Percentiles rank a stretch among this genome's conserved stretches.
These are phyloP conservation scores for Platismatia glauca DNA, from an alignment of 495 filamentous ascomycete genomes.

Conservation along the genomic window DNA sequence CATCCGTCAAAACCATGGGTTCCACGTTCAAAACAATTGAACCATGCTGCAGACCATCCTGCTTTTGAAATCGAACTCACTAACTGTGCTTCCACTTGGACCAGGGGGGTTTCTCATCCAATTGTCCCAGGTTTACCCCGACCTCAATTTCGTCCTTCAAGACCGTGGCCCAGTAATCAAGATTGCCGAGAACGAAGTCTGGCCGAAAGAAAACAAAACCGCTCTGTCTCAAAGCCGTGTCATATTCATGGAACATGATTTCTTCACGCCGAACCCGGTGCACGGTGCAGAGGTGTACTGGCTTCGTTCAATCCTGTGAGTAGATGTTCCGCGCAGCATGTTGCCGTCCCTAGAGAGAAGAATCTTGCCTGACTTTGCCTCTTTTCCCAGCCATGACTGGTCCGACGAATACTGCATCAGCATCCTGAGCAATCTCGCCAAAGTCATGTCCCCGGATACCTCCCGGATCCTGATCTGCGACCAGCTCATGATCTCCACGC, in stretches of 20 bases:
- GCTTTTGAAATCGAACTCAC: too few species aligned
- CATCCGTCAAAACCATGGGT: too few species aligned
- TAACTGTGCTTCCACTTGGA: too few species aligned
- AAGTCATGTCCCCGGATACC: conserved; percentile 23
- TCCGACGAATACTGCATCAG: conserved; percentile 34
- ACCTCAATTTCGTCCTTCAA: conserved; percentile 34
- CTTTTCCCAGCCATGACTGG: conserved; percentile 31
- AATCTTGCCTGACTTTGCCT: too few species aligned
- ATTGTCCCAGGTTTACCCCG: conserved; percentile 25
- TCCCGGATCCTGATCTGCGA: conserved; percentile 34
- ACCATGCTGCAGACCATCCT: too few species aligned
- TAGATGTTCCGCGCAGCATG: too few species aligned
- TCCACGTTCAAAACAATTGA: too few species aligned
- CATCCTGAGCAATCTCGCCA: conserved; percentile 28
- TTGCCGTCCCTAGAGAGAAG: too few species aligned
- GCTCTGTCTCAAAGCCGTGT: conserved; percentile 27
- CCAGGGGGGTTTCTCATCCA: conserved; percentile 30
- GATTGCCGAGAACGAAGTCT: conserved; percentile 26
- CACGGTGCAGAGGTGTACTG: conserved; percentile 35
- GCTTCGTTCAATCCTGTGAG: conserved; percentile 31
- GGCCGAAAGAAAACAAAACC: conserved; percentile 25
- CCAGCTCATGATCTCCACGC: conserved; percentile 35
- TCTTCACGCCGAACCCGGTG: conserved; percentile 34
- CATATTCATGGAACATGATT: conserved; percentile 33
- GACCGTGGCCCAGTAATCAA: conserved; percentile 31